phyloP scores from a whole-genome alignment of 352 stramenopile species.

The Phytophthora sp. region DNA sequence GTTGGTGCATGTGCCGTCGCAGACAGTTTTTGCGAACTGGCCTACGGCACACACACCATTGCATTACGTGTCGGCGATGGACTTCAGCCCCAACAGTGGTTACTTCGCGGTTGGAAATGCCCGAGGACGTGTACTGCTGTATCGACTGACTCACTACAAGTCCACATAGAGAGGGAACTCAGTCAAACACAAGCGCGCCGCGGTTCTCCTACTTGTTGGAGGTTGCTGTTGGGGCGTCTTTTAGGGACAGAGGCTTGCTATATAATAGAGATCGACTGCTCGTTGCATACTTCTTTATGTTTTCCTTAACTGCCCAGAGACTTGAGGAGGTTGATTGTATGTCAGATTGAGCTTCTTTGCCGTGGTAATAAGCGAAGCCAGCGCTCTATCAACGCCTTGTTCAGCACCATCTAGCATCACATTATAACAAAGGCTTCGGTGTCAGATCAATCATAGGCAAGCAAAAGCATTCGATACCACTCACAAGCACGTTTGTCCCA shows the following conservation, averaged over 20 bases:
- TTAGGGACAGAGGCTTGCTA: conserved; percentile 40
- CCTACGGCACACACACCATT: conserved; percentile 96
- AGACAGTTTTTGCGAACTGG: conserved; percentile 98
- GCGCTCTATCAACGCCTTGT: conserved; percentile 52
- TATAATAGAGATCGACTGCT: conserved; percentile 49
- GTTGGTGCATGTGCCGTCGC: conserved; percentile 94
- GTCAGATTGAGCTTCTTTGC: conserved; percentile 65
- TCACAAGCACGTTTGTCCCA: conserved; percentile 37
- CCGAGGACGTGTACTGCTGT: conserved; percentile 96
- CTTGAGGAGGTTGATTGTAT: conserved; percentile 35
- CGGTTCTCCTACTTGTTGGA: conserved; percentile 17
- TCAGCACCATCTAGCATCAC: conserved; percentile 27
- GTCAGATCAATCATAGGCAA: no score
- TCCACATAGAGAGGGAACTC: conserved; percentile 62
- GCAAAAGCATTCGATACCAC: no score
- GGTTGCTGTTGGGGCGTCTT: conserved; percentile 14
- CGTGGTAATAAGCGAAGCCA: conserved; percentile 67
- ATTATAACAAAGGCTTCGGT: background rate
- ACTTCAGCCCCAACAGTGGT: conserved; percentile 95
- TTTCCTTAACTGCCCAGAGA: conserved; percentile 6
- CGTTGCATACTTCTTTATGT: conserved; percentile 23
- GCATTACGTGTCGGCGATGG: conserved; percentile 95
- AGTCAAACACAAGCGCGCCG: conserved; percentile 21
- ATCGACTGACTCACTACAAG: conserved; percentile 95
- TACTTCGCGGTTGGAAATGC: conserved; percentile 97